A percentile compares a stretch with the other conserved stretches of the same genome.
These are phyloP conservation scores for Yamadazyma diospyri DNA, from an alignment of 1,139 yeast genomes.

Conservation along the genomic window DNA sequence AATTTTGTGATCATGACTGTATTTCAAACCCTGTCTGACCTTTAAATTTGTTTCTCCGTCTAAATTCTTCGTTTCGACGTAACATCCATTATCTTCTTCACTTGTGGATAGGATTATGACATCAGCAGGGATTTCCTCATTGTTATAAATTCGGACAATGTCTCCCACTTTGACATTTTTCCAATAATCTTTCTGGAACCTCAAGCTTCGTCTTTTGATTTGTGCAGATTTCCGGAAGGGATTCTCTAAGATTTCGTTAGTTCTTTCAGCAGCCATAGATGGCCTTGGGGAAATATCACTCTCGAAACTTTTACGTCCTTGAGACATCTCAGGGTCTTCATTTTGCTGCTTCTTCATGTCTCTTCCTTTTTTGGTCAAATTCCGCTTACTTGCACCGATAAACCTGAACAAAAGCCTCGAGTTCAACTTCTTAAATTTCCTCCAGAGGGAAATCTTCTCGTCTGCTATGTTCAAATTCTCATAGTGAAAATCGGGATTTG, in stretches of 20 bases:
- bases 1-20: conserved; percentile 33
- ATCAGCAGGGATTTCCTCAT: conserved; percentile 61
- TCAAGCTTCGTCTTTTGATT: conserved; percentile 19
- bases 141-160: conserved; percentile 46
- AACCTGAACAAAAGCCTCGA: conserved; percentile 28
- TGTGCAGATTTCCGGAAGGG: conserved; percentile 29
- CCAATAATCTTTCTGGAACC: conserved; percentile 43
- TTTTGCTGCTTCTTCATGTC: conserved; percentile 28
- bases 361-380: conserved; percentile 37
- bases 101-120: conserved; percentile 48
- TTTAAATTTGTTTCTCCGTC: conserved; percentile 63
- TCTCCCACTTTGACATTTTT: conserved; percentile 56
- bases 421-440: conserved; percentile 54
- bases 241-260: conserved; percentile 10
- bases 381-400: conserved; percentile 28
- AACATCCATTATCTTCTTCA: conserved; percentile 52
- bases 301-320: conserved; percentile 32
- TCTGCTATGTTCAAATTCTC: conserved; percentile 43
- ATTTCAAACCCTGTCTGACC: conserved; percentile 48
- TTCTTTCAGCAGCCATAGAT: conserved; percentile 11
- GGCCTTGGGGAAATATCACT: conserved; percentile 23
- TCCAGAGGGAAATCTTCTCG: conserved; percentile 55
- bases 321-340: conserved; percentile 7
- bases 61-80: conserved; percentile 55
- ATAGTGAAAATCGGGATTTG: conserved; percentile 18